Conservation (phyloP, 2,329 filamentous ascomycete species). For the Eurotiales sp. region DNA sequence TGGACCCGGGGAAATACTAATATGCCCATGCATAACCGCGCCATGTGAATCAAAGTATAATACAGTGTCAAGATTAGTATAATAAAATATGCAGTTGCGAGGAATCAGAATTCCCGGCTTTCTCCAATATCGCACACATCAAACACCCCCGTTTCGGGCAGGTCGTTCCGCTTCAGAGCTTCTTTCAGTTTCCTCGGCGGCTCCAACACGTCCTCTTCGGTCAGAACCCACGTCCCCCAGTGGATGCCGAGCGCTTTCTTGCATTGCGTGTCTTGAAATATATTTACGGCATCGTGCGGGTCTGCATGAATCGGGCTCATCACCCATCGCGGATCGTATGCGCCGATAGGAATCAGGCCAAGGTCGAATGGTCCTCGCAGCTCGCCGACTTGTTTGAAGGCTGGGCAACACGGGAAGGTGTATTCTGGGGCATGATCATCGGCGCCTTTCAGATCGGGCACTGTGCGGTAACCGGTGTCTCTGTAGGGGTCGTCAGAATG, state of each 20-base stretch:
- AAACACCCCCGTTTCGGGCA: constrained; percentile 70
- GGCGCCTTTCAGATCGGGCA: constrained; percentile 60
- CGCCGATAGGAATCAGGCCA: constrained; percentile 88
- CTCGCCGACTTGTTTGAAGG: constrained; percentile 78
- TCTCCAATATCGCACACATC: constrained; percentile 83
- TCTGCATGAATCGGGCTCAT: constrained; percentile 83
- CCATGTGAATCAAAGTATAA: too few relatives aligned
- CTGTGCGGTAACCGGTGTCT: constrained; percentile 84
- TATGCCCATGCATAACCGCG: too few relatives aligned
- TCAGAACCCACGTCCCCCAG: constrained; percentile 87
- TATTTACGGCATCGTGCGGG: constrained; percentile 82
- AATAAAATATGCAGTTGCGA: too few relatives aligned
- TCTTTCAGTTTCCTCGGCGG: constrained; percentile 69
- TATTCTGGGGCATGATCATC: constrained; percentile 72
- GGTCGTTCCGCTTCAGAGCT: constrained; percentile 63
- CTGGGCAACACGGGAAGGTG: constrained; percentile 69
- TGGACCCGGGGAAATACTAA: too few relatives aligned
- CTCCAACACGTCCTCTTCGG: constrained; percentile 78
- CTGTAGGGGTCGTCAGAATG: constrained; percentile 41
- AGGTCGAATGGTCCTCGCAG: constrained; percentile 83
- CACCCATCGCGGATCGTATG: constrained; percentile 63
- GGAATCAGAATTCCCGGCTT: constrained; percentile 74
- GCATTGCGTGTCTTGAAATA: constrained; percentile 81
- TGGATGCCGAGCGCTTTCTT: constrained; percentile 78
- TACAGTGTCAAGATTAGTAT: too few relatives aligned